Base-by-base conservation (phyloP, 495 filamentous ascomycete species). In the Entonaema liquescens region DNA sequence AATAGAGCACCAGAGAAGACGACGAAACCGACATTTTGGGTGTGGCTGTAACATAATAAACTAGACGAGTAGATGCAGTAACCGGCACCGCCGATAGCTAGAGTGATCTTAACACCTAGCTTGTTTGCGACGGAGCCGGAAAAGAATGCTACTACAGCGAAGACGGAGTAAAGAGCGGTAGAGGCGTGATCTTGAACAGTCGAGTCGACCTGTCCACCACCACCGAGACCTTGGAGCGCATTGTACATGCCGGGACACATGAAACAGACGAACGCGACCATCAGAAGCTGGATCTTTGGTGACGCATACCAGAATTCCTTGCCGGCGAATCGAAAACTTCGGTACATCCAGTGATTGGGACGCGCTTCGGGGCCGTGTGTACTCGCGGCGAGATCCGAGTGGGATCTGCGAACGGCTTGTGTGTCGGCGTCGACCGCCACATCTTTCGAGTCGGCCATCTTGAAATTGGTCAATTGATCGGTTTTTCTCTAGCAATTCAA, bases 231-330 rank as follows among this genome's bases (percentile, higher is more conserved):
- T 55, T 78, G 83, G 35, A 94, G 80, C 21, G 92, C 92, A 77
- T 95, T 97, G 84, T 89, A 95, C 83, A 90, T 92, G 77, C 92
- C 93, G 5, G 93, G 93, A 75, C 93, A 96, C 65, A 97, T 82
- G 85, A 97, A 97, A 79, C 93, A 97, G 59, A 95, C 92, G 69
- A 94, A 86, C 19, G 92, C 88, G 47, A 94, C 90, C 80, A 96
- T 82, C 29, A 91, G 65, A 42, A 95, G 82, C 79, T 95, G 92
- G 36, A 87, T 78, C 71, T 89, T 87, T 3, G 92, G 92, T 26
- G 91, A 93, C 56, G 92, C 92, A 81, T 90, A 94, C 84, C 88
- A 93, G 5, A 90, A 61, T 68, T 84, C 85, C 74, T 74, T 84
- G 17, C 77, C 77, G 47, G 85, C 86, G 56, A 92, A 56, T 52